phyloP scores from a whole-genome alignment of 2,329 filamentous ascomycete species.

The Huntiella omanensis region DNA sequence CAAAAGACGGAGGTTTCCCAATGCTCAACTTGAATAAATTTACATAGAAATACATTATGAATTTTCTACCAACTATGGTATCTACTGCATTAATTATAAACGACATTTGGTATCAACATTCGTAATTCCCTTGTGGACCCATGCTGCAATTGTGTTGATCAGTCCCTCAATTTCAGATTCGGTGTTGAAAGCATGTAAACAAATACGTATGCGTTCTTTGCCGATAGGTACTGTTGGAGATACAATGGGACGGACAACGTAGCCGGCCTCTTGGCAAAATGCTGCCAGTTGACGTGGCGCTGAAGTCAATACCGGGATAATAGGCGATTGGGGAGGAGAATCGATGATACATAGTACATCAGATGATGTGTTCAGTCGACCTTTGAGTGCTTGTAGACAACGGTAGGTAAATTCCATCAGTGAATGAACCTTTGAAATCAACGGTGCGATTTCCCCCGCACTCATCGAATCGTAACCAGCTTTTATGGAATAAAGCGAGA shows the following conservation, averaged over 20 bases:
- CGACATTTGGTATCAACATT: not conserved
- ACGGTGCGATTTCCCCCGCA: slow-evolving; percentile 25
- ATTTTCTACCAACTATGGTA: not conserved
- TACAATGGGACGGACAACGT: slow-evolving; percentile 46
- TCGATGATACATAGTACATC: not conserved
- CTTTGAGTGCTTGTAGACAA: slow-evolving; percentile 22
- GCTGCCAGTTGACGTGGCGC: slow-evolving; percentile 38
- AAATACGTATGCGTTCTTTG: slow-evolving; percentile 44
- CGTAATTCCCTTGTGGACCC: slow-evolving; percentile 19
- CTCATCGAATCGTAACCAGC: slow-evolving; percentile 38
- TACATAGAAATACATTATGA: not conserved
- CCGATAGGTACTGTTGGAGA: slow-evolving; percentile 48
- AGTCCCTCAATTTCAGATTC: slow-evolving; percentile 35
- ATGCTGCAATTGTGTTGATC: slow-evolving; percentile 26
- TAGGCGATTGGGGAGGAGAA: slow-evolving; percentile 34
- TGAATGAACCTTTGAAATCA: slow-evolving; percentile 23
- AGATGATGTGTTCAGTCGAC: slow-evolving; percentile 15
- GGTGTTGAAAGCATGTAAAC: slow-evolving; percentile 49
- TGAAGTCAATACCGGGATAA: slow-evolving; percentile 42
- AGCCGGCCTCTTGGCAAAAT: slow-evolving; percentile 38
- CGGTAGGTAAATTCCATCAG: slow-evolving; percentile 27
- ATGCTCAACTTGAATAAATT: not conserved
- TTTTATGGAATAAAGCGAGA: slow-evolving; percentile 38
- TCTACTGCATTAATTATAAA: not conserved
- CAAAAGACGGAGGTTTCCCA: slow-evolving; percentile 15